These are phyloP conservation scores for Poa pratensis DNA, from an alignment of 176 grass and related monocot species.

Conservation along the genomic window DNA sequence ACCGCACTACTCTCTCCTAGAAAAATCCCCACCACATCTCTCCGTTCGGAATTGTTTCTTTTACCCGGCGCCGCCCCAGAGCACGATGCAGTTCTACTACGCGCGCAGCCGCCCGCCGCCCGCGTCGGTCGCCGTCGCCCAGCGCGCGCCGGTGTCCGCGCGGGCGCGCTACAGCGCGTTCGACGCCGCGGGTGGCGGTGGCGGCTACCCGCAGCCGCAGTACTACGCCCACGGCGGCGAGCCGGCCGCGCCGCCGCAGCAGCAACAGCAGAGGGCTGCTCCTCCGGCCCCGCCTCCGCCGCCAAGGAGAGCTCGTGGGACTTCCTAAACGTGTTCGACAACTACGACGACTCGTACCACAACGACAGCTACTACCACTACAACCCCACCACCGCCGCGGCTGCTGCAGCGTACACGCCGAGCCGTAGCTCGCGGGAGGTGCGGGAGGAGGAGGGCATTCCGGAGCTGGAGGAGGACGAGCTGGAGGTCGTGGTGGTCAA, in stretches of 20 bases:
- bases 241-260: conserved; percentile 10
- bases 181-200: neutral
- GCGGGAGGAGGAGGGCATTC: conserved; percentile 96
- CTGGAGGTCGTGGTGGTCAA: conserved; percentile 49
- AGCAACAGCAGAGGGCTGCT: neutral
- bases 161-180: conserved; percentile 53
- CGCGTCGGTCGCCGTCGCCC: conserved; percentile 56
- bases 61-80: conserved; percentile 32
- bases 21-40: too few species aligned
- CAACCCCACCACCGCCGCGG: neutral
- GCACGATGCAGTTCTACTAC: conserved; percentile 75
- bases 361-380: conserved; percentile 36
- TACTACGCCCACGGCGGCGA: conserved; percentile 47
- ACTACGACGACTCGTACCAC: conserved; percentile 55
- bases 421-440: conserved; percentile 91
- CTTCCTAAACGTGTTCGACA: conserved; percentile 79
- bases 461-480: conserved; percentile 77
- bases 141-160: conserved; percentile 35
- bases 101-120: conserved; percentile 62
- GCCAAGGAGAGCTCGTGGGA: conserved; percentile 82
- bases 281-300: conserved; percentile 34
- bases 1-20: too few species aligned
- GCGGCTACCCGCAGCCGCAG: conserved; percentile 5
- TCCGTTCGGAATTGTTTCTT: too few species aligned
- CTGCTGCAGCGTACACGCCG: conserved; percentile 52